Conservation (phyloP, 495 filamentous ascomycete genomes). For the Lophiostoma macrostomum region DNA sequence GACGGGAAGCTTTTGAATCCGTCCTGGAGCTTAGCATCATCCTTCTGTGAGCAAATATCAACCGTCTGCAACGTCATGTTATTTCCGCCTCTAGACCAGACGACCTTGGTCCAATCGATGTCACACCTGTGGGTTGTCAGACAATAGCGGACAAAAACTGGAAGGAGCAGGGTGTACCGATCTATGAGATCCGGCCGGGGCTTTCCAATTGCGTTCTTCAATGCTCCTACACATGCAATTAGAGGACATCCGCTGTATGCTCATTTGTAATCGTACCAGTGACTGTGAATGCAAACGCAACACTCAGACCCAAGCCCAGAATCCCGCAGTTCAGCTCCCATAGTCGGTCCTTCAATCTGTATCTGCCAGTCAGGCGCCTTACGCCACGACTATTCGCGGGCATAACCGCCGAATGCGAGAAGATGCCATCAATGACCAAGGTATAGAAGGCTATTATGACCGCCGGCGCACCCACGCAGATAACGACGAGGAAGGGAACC, state of each 20-base stretch:
- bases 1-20: conserved; percentile 82
- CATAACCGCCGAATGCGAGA: conserved; percentile 59
- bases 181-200: conserved; percentile 76
- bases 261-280: conserved; percentile 46
- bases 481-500: conserved; percentile 53
- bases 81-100: too few relatives aligned
- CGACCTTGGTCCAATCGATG: not conserved
- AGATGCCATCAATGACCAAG: conserved; percentile 67
- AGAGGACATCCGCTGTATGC: not conserved
- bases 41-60: conserved; percentile 65
- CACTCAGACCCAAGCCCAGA: conserved; percentile 66
- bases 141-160: conserved; percentile 39
- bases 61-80: not conserved
- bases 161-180: conserved; percentile 10
- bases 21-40: conserved; percentile 68
- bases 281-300: conserved; percentile 67
- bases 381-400: conserved; percentile 37
- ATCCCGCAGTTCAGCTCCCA: conserved; percentile 85
- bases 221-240: conserved; percentile 45
- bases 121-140: conserved; percentile 53
- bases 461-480: conserved; percentile 58
- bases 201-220: conserved; percentile 87
- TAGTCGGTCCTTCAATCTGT: conserved; percentile 62
- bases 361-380: conserved; percentile 58
- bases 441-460: conserved; percentile 68